Evolutionary conservation across 78 protist species (phyloP).

Genomic region (Isochrysis galbana): DNA sequence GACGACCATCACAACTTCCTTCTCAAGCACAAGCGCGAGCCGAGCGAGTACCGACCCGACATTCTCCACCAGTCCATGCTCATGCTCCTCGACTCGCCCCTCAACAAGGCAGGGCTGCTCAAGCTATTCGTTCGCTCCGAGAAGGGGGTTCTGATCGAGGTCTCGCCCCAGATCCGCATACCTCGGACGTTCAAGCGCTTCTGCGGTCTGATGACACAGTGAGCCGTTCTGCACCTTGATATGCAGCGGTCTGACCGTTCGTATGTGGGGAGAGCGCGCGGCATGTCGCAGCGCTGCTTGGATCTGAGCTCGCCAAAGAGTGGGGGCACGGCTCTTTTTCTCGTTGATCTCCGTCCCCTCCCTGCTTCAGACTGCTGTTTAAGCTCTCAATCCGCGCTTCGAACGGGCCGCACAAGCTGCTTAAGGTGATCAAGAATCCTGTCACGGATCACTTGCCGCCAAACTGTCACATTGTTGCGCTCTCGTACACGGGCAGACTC

Average conservation of each 20-base stretch:
- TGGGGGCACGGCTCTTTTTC: too few relatives aligned
- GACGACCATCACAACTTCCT: constrained; percentile 87
- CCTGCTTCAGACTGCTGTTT: constrained; percentile 92
- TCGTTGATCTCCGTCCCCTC: too few relatives aligned
- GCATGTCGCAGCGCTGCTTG: too few relatives aligned
- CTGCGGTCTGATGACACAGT: constrained; percentile 70
- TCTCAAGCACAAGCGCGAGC: constrained; percentile 67
- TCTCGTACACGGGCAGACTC: constrained; percentile 7
- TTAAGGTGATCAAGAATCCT: constrained; percentile 94
- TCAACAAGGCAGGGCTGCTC: constrained; percentile 95
- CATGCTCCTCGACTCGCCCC: constrained; percentile 93
- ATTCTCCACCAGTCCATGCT: constrained; percentile 94
- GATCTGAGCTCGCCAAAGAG: too few relatives aligned
- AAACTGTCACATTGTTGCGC: constrained; percentile 45
- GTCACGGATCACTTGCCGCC: constrained; percentile 87
- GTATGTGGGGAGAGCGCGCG: too few relatives aligned
- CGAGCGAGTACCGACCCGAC: constrained; percentile 92
- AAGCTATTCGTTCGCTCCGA: constrained; percentile 87
- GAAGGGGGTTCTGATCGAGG: constrained; percentile 78
- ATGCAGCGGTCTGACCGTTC: too few relatives aligned
- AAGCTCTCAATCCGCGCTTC: constrained; percentile 89
- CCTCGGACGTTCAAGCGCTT: constrained; percentile 96
- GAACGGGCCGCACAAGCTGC: constrained; percentile 82
- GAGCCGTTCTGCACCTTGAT: too few relatives aligned
- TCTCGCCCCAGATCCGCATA: constrained; percentile 90